phyloP scores from a whole-genome alignment of 495 filamentous ascomycete species.

The Xylaria sp. region DNA sequence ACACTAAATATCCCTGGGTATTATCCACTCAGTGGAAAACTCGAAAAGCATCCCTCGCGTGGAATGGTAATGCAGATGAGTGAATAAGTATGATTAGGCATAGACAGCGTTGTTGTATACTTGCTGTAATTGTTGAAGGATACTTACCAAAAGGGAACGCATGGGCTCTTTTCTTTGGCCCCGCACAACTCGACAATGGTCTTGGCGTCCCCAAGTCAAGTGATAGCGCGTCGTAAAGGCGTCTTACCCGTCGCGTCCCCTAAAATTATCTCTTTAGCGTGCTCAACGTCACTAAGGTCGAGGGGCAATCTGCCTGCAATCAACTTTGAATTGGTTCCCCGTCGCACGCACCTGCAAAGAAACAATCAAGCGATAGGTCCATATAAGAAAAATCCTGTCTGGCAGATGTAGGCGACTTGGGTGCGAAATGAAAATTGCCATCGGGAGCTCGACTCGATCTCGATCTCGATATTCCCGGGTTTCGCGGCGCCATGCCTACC shows the following conservation, averaged over 20 bases:
- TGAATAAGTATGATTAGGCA: no score
- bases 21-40: no score
- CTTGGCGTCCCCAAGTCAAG: conserved; percentile 16
- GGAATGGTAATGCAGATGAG: no score
- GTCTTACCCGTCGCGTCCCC: conserved; percentile 14
- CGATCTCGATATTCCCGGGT: not conserved
- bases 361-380: not conserved
- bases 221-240: conserved; percentile 25
- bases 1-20: not conserved
- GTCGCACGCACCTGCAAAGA: not conserved
- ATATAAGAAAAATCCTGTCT: no score
- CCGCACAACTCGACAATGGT: not conserved
- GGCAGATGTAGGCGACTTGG: not conserved
- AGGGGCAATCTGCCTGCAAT: conserved; percentile 18
- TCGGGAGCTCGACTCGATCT: not conserved
- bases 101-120: no score
- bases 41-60: no score
- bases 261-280: conserved; percentile 2
- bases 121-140: no score
- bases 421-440: not conserved
- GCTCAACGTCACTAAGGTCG: conserved; percentile 18
- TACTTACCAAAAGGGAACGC: not conserved
- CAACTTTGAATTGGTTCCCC: not conserved
- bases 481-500: conserved; percentile 26
- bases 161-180: not conserved